These are phyloP conservation scores for Corymbia maculata DNA, from an alignment of 345 rosid species.

Conservation along the genomic window DNA sequence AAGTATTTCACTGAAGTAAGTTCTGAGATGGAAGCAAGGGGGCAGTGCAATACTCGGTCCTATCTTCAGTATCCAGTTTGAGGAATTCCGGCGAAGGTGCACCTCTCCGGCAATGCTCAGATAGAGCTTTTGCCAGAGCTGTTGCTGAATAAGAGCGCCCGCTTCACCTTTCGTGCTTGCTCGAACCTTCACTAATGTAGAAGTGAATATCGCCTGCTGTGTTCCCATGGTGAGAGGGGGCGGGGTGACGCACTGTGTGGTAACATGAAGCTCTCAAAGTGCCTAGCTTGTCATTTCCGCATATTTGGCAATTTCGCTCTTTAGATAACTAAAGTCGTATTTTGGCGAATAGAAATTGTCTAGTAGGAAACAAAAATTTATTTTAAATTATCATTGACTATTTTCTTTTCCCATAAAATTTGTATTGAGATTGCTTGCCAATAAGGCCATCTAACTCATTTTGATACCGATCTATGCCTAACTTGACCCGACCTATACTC, in stretches of 20 bases:
- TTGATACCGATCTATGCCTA: too few species aligned
- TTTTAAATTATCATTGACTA: too few species aligned
- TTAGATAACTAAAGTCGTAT: not conserved
- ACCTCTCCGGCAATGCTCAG: conserved; percentile 31
- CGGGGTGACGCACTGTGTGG: conserved; percentile 10
- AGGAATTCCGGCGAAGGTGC: conserved; percentile 2
- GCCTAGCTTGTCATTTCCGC: conserved; percentile 38
- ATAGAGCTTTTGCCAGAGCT: conserved; percentile 14
- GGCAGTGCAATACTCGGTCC: conserved; percentile 26
- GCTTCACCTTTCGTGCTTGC: conserved; percentile 17
- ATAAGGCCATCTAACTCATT: too few species aligned
- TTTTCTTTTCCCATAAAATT: too few species aligned
- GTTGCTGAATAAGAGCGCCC: conserved; percentile 25
- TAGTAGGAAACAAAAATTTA: too few species aligned
- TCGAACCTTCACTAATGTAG: conserved; percentile 32
- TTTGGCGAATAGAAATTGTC: too few species aligned
- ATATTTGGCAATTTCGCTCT: not conserved
- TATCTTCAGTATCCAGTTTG: conserved; percentile 16
- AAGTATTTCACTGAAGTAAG: not conserved
- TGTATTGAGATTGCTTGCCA: too few species aligned
- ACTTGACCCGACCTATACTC: too few species aligned
- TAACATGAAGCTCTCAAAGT: conserved; percentile 19
- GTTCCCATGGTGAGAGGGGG: conserved; percentile 24
- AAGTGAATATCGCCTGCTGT: conserved; percentile 25
- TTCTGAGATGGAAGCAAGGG: not conserved